Base-by-base conservation (phyloP, 2,329 filamentous ascomycete species). In the Cercospora zeae-maydis region DNA sequence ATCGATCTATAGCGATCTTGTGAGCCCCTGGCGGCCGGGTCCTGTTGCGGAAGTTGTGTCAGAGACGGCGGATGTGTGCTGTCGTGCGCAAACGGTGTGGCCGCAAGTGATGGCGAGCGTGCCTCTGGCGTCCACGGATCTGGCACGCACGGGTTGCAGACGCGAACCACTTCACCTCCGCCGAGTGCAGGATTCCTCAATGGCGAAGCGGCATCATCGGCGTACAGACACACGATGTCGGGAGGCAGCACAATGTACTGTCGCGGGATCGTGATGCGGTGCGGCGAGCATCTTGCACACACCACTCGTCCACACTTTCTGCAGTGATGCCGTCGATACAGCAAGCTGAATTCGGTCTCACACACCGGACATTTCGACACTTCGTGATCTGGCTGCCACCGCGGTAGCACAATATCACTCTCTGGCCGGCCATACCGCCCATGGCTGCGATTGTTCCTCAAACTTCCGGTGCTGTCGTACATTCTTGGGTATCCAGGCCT, bases 261-360 rank as follows among this genome's bases (percentile, higher is more conserved):
- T 67, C 93, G 86, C 0, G 93, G 93, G 66, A 98, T 97, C 3
- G 91, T 96, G 73, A 98, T 98, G 65, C 92, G 86, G 76, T 98
- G 93, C 3, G 93, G 93, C 2, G 93, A 97, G 78, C 93, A 98
- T 19, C 86, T 83, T 62, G 88, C 87, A 77, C 93, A 98, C 24
- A 98, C 93, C 8, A 98, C 93, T 65, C 92, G 83, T 51, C 93
- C 93, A 74, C 93, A 98, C 84, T 96, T 97, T 69, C 93, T 86
- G 82, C 93, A 98, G 75, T 98, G 93, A 78, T 98, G 93, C 74
- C 96, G 96, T 66, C 93, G 84, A 73, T 91, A 88, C 79, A 92
- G 91, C 70, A 96, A 89, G 74, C 86, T 90, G 73, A 98, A 98
- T 53, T 87, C 85, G 0, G 84, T 85, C 58, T 82, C 80, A 74